Base-by-base conservation (phyloP, 2,329 filamentous ascomycete species). In the Colletotrichum eleusines region DNA sequence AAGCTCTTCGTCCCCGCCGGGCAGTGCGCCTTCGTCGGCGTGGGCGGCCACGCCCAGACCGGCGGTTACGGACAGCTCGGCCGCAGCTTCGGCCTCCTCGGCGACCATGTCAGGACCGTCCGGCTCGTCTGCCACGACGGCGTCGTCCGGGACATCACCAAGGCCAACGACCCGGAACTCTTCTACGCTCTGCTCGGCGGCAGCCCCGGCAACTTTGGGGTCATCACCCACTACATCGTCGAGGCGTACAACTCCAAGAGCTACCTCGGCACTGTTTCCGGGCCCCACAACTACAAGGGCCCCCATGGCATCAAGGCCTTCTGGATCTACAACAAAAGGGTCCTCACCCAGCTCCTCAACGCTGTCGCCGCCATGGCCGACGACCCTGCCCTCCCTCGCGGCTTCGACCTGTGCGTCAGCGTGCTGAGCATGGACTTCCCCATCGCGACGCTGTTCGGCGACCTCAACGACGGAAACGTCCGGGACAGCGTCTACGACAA, bases 141-240 rank as follows among this genome's bases (percentile, higher is more conserved):
- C 0, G 71, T 79, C 14, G 77, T 85, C 31, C 76, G 85, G 1
- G 83, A 81, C 5, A 82, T 88, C 5, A 85, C 81, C 23, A 84
- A 81, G n/a, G 74, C 80, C 0, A 77, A 81, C n/a, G 83, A 90
- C 63, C 74, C 82, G 0, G 88, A 91, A 48, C 80, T 90, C 0
- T 90, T 89, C 77, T 90, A 86, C 81, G 88, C 87, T 1, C 80
- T 89, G 3, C 81, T 84, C 9, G 88, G 88, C 3, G 88, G 88
- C 3, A 88, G 89, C 3, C 86, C 85, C 0, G 88, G 87, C 1
- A 90, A 86, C 42, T 87, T 88, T 60, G 89, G 85, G 1, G 81
- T 90, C 4, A 83, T 90, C 4, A 82, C 84, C 0, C 88, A 87
- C 8, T 83, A 88, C 77, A 89, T 86, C 0, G 77, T 85, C 35